phyloP scores from a whole-genome alignment of 2,329 filamentous ascomycete genomes.

The Monilinia vaccinii-corymbosi region DNA sequence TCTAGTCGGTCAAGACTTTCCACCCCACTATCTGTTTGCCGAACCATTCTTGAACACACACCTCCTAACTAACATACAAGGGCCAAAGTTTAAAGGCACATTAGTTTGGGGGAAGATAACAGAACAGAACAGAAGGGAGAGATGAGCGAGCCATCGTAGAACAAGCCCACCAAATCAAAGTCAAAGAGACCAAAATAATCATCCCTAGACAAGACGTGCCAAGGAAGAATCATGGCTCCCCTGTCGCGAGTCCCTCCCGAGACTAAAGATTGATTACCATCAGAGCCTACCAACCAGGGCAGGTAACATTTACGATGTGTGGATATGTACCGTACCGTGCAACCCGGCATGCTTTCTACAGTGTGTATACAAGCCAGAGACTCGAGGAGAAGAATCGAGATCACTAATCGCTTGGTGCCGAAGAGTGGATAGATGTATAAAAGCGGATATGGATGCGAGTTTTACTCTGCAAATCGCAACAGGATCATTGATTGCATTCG shows the following conservation, averaged over 20 bases:
- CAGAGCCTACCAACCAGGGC: neutral
- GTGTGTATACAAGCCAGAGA: neutral
- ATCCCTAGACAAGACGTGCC: neutral
- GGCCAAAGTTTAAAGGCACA: neutral
- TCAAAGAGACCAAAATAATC: too few relatives aligned
- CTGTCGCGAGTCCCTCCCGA: neutral
- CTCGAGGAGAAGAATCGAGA: neutral
- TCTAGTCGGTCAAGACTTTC: slow-evolving; percentile 9
- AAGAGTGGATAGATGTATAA: neutral
- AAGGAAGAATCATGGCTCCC: neutral
- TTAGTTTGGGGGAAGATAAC: slow-evolving; percentile 4
- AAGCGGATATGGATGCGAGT: neutral
- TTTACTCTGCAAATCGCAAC: neutral
- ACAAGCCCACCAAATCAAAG: neutral
- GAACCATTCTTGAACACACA: neutral
- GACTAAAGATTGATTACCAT: slow-evolving; percentile 3
- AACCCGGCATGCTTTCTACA: neutral
- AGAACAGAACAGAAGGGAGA: neutral
- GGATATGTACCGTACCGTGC: neutral
- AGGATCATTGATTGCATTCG: neutral
- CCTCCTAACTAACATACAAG: neutral
- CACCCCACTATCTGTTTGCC: neutral
- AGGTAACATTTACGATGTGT: neutral
- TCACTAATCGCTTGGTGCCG: neutral
- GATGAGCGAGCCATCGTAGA: slow-evolving; percentile 4